These are phyloP conservation scores for Peronospora belbahrii DNA, from an alignment of 352 stramenopile genomes.

Conservation along the genomic window DNA sequence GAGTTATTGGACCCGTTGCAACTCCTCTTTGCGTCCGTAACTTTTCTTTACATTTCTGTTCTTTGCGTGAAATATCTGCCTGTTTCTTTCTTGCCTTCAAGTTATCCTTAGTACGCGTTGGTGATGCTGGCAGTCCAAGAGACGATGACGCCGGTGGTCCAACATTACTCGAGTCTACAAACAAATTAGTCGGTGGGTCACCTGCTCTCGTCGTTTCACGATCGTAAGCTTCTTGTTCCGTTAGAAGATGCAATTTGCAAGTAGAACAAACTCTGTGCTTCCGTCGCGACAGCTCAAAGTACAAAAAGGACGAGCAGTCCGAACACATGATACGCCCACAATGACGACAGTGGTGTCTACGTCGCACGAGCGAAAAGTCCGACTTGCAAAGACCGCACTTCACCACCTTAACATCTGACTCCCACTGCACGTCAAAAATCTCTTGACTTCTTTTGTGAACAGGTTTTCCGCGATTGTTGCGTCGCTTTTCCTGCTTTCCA, in stretches of 20 bases:
- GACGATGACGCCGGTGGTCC: slow-evolving; percentile 2
- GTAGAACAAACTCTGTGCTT: slow-evolving; percentile 60
- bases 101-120: slow-evolving; percentile 2
- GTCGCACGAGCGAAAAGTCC: slow-evolving; percentile 58
- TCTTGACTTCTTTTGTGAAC: slow-evolving; percentile 50
- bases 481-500: slow-evolving; percentile 4
- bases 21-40: slow-evolving; percentile 1
- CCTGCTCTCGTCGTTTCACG: slow-evolving; percentile 5
- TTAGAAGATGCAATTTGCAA: slow-evolving; percentile 29
- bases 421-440: slow-evolving; percentile 56
- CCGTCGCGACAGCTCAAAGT: slow-evolving; percentile 44
- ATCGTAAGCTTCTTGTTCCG: slow-evolving; percentile 23
- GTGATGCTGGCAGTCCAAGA: too few species aligned
- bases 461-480: slow-evolving; percentile 17
- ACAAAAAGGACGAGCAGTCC: slow-evolving; percentile 62
- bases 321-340: slow-evolving; percentile 73
- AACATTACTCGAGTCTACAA: slow-evolving; percentile 12
- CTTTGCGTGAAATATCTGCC: slow-evolving; percentile 9
- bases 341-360: slow-evolving; percentile 72
- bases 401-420: slow-evolving; percentile 35
- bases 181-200: slow-evolving; percentile 3
- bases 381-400: slow-evolving; percentile 45
- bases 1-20: neutral
- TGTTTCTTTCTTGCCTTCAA: slow-evolving; percentile 16
- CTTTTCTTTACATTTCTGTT: slow-evolving; percentile 15